Percentiles rank a stretch among this genome's conserved stretches.
Evolutionary conservation across 2,329 filamentous ascomycete species (phyloP).

Genomic region (Cladosporium sp.): DNA sequence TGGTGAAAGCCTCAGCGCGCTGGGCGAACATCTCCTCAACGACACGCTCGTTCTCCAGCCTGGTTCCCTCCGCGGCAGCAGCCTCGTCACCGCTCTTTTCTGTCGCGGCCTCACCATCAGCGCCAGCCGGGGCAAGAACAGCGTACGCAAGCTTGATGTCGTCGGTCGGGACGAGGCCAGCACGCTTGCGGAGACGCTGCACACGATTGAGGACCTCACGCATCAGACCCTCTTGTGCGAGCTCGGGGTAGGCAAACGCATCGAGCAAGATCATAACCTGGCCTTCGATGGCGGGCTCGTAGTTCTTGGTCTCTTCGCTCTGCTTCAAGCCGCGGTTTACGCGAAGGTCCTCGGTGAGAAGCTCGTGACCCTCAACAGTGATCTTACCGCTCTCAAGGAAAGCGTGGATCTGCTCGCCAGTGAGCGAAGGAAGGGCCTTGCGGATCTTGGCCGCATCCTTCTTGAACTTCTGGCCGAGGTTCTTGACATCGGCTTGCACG

Average conservation of each 20-base stretch:
- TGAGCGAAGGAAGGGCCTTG: constrained; percentile 79
- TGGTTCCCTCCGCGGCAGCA: constrained; percentile 30
- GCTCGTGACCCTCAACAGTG: constrained; percentile 78
- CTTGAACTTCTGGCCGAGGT: constrained; percentile 94
- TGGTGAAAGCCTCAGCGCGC: constrained; percentile 37
- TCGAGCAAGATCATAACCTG: constrained; percentile 93
- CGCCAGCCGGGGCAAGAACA: constrained; percentile 56
- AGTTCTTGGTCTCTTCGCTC: constrained; percentile 66
- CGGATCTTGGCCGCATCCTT: constrained; percentile 91
- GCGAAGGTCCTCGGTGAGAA: constrained; percentile 78
- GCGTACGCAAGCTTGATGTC: constrained; percentile 94
- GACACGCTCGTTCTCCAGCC: constrained; percentile 34
- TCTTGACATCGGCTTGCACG: constrained; percentile 87
- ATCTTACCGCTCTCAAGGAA: constrained; percentile 76
- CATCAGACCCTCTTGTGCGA: constrained; percentile 84
- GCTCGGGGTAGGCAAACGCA: constrained; percentile 74
- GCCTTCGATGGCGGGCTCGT: constrained; percentile 85
- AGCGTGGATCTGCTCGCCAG: constrained; percentile 74
- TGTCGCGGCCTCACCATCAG: constrained; percentile 23
- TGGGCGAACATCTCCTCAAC: constrained; percentile 39
- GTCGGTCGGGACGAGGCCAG: constrained; percentile 84
- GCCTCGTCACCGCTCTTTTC: constrained; percentile 23
- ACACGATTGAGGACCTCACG: constrained; percentile 92
- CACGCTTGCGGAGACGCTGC: constrained; percentile 90
- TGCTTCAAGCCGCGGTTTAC: constrained; percentile 79